Percentiles rank a stretch among this genome's conserved stretches.
Evolutionary conservation across 495 filamentous ascomycete species (phyloP).

Genomic region (Staphylotrichum tortipilum): DNA sequence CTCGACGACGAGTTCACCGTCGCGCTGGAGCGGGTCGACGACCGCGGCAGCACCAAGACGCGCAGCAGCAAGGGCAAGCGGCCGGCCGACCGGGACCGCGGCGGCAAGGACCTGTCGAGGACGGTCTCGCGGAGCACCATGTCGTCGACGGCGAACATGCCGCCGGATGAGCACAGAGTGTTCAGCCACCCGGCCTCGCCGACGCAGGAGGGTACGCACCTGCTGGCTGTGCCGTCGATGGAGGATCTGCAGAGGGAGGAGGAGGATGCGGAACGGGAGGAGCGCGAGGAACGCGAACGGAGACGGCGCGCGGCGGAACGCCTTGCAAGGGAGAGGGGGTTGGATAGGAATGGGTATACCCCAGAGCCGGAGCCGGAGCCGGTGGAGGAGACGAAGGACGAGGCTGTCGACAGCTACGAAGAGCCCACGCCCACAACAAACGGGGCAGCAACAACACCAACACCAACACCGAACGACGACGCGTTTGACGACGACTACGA

Average conservation of each 20-base stretch:
- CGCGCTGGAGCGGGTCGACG: slow-evolving; percentile 63
- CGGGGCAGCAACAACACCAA: background rate
- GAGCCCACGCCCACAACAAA: background rate
- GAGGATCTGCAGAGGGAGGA: slow-evolving; percentile 73
- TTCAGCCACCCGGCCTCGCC: slow-evolving; percentile 24
- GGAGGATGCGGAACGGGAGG: slow-evolving; percentile 53
- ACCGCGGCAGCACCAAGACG: slow-evolving; percentile 62
- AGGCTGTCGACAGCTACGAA: background rate
- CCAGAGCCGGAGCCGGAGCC: slow-evolving; percentile 13
- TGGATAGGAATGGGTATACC: slow-evolving; percentile 39
- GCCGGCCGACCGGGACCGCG: slow-evolving; percentile 38
- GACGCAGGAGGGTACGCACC: slow-evolving; percentile 15
- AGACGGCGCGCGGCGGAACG: slow-evolving; percentile 64
- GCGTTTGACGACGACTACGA: too few species aligned
- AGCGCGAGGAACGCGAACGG: slow-evolving; percentile 60
- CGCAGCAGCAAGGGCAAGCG: slow-evolving; percentile 52
- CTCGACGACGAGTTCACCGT: slow-evolving; percentile 90
- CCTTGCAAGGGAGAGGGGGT: slow-evolving; percentile 61
- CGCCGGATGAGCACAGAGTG: slow-evolving; percentile 26
- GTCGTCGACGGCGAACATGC: slow-evolving; percentile 43
- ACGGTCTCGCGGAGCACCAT: slow-evolving; percentile 44
- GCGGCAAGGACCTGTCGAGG: slow-evolving; percentile 39
- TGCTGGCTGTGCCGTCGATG: slow-evolving; percentile 42
- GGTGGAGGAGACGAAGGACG: background rate
- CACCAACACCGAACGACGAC: too few species aligned